phyloP scores from a whole-genome alignment of 805 yeast species.

The Scheffersomyces ergatensis region DNA sequence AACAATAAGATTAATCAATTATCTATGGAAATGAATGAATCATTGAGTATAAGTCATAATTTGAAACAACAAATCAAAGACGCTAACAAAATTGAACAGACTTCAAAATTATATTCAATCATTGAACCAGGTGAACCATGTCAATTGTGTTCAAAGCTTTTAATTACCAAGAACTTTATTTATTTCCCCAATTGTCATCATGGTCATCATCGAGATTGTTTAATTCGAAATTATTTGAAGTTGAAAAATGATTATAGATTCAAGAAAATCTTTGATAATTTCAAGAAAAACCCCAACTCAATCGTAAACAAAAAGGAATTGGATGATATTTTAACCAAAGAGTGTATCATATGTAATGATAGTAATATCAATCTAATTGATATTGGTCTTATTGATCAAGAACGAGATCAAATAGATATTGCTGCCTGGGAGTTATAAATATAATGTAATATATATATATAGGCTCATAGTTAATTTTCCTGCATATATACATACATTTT shows the following conservation, averaged over 20 bases:
- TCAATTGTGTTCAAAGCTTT: constrained; percentile 61
- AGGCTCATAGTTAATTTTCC: neutral
- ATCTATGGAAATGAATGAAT: constrained; percentile 72
- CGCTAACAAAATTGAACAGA: constrained; percentile 25
- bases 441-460: neutral
- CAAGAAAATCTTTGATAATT: constrained; percentile 57
- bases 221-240: constrained; percentile 56
- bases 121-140: constrained; percentile 87
- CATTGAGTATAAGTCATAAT: constrained; percentile 56
- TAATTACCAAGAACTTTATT: constrained; percentile 70
- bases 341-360: constrained; percentile 78
- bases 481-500: neutral
- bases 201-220: constrained; percentile 84
- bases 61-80: constrained; percentile 58
- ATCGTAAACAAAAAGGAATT: constrained; percentile 45
- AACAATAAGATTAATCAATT: constrained; percentile 64
- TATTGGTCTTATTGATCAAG: constrained; percentile 46
- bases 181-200: constrained; percentile 86
- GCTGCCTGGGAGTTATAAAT: constrained; percentile 2
- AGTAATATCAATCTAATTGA: constrained; percentile 69
- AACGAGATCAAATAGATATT: constrained; percentile 1
- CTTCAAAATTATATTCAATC: constrained; percentile 52
- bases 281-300: constrained; percentile 42
- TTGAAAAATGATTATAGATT: constrained; percentile 65
- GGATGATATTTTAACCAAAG: constrained; percentile 57